Base-by-base conservation (phyloP, 768 basidiomycete species). In the Boletus insuetus region DNA sequence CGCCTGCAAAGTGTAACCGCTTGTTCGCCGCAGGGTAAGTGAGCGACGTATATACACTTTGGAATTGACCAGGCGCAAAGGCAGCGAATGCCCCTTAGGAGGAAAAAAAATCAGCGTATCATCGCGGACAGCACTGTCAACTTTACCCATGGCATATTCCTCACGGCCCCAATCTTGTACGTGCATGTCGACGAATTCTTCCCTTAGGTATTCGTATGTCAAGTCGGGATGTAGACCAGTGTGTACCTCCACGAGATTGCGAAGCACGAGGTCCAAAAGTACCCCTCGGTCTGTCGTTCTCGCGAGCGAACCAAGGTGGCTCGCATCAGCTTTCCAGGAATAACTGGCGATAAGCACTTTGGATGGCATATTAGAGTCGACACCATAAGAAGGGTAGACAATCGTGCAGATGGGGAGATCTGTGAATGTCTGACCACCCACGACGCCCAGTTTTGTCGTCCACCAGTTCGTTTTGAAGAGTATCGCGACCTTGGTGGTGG, bases 61-160 rank as follows among this genome's bases (percentile, higher is more conserved):
- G 58, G 54, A 74, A 77, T 16, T 74, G 53, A 3, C 74, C 75
- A 9, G 77, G 76, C 7, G 69, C 71, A 44, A 77, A 78, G 54
- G 57, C 60, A 0, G 75, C 74, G 51, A 58, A 77, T 6, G 73
- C 72, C 50, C 77, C 75, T 75, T 46, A 3, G 17, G 38, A 16
- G 38, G 32, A 29, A 37, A 19, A 43, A 13, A 0, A 0, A 9
- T 53, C 35, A 40, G 37, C 1, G 0, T 9, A 13, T 41, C 19
- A 14, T 20, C n/a, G 13, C 8, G 10, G 35, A 26, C 7, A 3
- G 6, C 5, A 20, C 16, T 24, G 17, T 55, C 67, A 3, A 1
- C 9, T 12, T 45, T 46, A 77, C 76, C 76, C 64, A 75, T 68
- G 0, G 72, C 64, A 20, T 61, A 55, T 4, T 69, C 67, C 37